Evolutionary conservation across 345 rosid genomes (phyloP).

Genomic region (Pelargonium nanum): DNA sequence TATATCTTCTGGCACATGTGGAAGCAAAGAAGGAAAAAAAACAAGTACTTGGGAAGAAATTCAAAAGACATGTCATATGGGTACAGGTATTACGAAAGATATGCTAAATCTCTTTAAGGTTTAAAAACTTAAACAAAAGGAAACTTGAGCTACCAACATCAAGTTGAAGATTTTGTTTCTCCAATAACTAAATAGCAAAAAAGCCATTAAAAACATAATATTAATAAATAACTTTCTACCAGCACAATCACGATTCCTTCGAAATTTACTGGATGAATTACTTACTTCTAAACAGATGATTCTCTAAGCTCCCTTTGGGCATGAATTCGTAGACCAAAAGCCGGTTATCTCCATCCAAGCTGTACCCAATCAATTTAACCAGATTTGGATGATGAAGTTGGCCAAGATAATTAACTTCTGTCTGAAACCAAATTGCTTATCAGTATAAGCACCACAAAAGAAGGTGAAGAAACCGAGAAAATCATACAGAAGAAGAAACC

Average conservation of each 20-base stretch:
- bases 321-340: conserved; percentile 85
- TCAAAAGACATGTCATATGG: background rate
- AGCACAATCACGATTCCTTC: too few species aligned
- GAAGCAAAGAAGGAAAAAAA: too few species aligned
- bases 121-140: too few species aligned
- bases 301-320: conserved; percentile 97
- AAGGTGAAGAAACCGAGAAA: background rate
- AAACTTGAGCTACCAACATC: too few species aligned
- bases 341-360: conserved; percentile 74
- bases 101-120: background rate
- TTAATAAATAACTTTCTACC: too few species aligned
- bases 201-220: too few species aligned
- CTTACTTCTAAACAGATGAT: conserved; percentile 56
- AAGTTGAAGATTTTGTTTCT: too few species aligned
- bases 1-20: too few species aligned
- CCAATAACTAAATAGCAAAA: too few species aligned
- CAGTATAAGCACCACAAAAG: conserved; percentile 8
- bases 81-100: background rate
- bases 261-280: too few species aligned
- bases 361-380: conserved; percentile 81
- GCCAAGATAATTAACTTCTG: conserved; percentile 94
- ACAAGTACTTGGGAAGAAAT: background rate
- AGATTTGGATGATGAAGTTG: conserved; percentile 89
- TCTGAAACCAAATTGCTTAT: conserved; percentile 43
- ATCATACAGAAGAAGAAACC: conserved; percentile 7